Percentiles rank a stretch among this genome's conserved stretches.
Evolutionary conservation across 2,329 filamentous ascomycete genomes (phyloP).

Genomic region (Fusarium phyllophilum): DNA sequence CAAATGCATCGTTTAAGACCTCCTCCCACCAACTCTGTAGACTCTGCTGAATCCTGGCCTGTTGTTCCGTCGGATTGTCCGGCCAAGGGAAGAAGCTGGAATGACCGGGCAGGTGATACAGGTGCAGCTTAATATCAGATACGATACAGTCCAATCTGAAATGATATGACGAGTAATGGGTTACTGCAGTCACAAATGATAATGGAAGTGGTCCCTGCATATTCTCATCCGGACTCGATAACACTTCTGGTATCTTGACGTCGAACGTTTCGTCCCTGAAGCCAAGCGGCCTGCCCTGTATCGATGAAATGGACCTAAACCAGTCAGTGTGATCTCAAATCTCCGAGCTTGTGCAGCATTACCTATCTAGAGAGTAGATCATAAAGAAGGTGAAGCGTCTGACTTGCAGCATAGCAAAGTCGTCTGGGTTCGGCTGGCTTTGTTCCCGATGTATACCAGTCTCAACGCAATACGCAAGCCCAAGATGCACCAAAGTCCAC

Average conservation of each 20-base stretch:
- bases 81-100: slow-evolving; percentile 27
- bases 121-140: not conserved
- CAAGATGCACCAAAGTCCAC: not conserved
- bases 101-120: slow-evolving; percentile 16
- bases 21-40: accelerated
- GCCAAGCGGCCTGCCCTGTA: not conserved
- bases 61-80: not conserved
- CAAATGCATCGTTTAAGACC: not conserved
- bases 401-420: not conserved
- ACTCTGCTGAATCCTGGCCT: not conserved
- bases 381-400: not conserved
- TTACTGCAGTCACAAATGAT: not conserved
- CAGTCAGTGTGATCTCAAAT: not conserved
- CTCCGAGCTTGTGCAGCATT: not conserved
- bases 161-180: accelerated
- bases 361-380: not conserved
- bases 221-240: accelerated
- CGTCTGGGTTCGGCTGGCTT: accelerated
- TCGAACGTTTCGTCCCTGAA: not conserved
- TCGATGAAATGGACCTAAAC: not conserved
- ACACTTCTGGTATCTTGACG: not conserved
- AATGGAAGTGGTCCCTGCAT: not conserved
- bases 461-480: not conserved
- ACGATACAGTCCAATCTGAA: not conserved
- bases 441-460: not conserved